A percentile compares a stretch with the other conserved stretches of the same genome.
Conservation (phyloP, 257 asterid genomes). For the Cruciata laevipes region DNA sequence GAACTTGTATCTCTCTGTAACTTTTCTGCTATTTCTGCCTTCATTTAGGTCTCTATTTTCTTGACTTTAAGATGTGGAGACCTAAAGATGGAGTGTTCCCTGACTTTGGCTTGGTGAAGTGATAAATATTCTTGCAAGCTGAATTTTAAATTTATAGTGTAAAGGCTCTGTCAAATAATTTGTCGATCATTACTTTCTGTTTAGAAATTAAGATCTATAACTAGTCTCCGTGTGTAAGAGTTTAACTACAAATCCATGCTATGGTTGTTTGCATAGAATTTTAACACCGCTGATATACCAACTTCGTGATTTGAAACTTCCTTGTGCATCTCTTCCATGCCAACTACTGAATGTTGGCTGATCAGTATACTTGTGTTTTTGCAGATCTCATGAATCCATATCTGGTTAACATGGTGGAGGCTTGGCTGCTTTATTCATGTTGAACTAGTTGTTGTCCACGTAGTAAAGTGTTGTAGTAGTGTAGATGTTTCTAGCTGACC, state of each 20-base stretch:
- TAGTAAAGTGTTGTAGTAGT: not conserved
- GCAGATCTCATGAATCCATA: conserved; percentile 1
- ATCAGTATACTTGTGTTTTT: not conserved
- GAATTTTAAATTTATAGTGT: too few relatives aligned
- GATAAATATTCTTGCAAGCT: not conserved
- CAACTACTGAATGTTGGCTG: not conserved
- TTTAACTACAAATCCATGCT: not conserved
- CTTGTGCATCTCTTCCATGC: not conserved
- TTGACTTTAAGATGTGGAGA: not conserved
- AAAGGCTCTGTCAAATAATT: not conserved
- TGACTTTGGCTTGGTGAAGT: not conserved
- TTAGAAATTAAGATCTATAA: not conserved
- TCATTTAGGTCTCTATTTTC: not conserved
- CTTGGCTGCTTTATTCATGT: not conserved
- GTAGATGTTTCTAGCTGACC: conserved; percentile 1
- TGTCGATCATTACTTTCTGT: not conserved
- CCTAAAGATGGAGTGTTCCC: not conserved
- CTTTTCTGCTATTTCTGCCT: not conserved
- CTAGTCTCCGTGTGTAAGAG: not conserved
- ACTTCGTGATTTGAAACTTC: not conserved
- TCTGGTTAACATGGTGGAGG: not conserved
- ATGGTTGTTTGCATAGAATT: not conserved
- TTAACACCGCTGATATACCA: not conserved
- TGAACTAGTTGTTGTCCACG: not conserved
- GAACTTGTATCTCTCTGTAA: not conserved